phyloP scores from a whole-genome alignment of 2,329 filamentous ascomycete species.

The Plectosphaerella cucumerina region DNA sequence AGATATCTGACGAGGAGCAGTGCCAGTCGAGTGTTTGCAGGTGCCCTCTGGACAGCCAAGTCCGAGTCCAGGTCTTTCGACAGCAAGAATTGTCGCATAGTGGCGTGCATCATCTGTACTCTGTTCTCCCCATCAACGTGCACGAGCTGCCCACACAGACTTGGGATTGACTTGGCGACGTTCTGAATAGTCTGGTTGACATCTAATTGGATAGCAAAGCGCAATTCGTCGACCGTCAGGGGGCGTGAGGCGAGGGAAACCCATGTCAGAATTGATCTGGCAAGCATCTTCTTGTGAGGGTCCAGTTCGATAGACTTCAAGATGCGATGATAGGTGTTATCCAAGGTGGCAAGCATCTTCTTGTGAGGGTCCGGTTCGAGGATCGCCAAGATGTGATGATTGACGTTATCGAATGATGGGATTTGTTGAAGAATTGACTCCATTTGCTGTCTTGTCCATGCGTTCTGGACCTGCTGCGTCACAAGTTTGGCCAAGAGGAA shows the following conservation, averaged over 20 bases:
- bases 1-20: constrained; percentile 17
- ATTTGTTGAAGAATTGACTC: constrained; percentile 18
- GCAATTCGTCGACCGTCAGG: constrained; percentile 17
- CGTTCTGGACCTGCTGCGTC: constrained; percentile 21
- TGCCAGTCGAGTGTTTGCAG: constrained; percentile 25
- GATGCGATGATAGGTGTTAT: too few relatives aligned
- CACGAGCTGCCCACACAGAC: constrained; percentile 24
- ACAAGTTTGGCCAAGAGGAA: constrained; percentile 26
- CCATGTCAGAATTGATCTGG: constrained; percentile 19
- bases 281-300: constrained; percentile 14
- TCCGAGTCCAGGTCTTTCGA: constrained; percentile 10
- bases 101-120: constrained; percentile 25
- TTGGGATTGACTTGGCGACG: constrained; percentile 18
- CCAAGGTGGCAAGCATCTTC: constrained; percentile 14
- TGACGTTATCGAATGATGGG: constrained; percentile 19
- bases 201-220: constrained; percentile 16
- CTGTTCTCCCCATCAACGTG: constrained; percentile 18
- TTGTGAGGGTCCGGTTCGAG: constrained; percentile 16
- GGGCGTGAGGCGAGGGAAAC: constrained; percentile 16
- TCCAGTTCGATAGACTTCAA: constrained; percentile 15
- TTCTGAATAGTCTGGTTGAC: constrained; percentile 20
- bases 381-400: constrained; percentile 17
- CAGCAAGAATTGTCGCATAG: constrained; percentile 23
- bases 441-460: constrained; percentile 22
- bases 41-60: constrained; percentile 13